Conservation (phyloP, 2,329 filamentous ascomycete genomes). For the Fusarium coffeatum region DNA sequence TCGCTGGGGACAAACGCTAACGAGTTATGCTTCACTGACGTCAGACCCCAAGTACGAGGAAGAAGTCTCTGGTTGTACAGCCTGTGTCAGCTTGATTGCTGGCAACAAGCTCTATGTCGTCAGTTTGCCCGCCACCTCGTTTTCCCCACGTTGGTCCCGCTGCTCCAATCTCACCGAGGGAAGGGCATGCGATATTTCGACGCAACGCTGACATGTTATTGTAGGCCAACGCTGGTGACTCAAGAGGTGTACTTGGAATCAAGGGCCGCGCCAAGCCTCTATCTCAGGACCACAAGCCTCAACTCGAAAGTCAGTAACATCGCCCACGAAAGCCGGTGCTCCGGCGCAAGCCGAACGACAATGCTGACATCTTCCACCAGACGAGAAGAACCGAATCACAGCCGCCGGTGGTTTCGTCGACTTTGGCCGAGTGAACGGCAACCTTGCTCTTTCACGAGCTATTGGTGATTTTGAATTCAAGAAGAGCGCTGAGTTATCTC, state of each 20-base stretch:
- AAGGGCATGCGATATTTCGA: constrained; percentile 27
- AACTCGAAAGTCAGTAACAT: constrained; percentile 85
- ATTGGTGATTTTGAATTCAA: constrained; percentile 99
- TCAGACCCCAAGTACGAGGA: constrained; percentile 96
- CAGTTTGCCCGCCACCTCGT: constrained; percentile 58
- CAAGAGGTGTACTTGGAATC: constrained; percentile 91
- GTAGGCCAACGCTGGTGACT: constrained; percentile 97
- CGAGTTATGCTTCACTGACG: constrained; percentile 14
- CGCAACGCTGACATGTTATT: constrained; percentile 30
- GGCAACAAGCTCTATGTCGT: constrained; percentile 95
- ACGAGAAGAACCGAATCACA: constrained; percentile 94
- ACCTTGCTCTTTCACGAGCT: constrained; percentile 93
- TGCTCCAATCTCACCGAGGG: constrained; percentile 28
- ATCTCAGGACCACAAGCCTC: constrained; percentile 99
- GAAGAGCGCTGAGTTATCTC: constrained; percentile 95
- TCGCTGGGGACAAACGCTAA: constrained; percentile 25
- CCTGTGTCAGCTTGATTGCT: constrained; percentile 89
- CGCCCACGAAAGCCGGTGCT: not conserved
- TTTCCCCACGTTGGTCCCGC: constrained; percentile 26
- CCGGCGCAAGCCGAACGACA: constrained; percentile 30
- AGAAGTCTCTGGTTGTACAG: constrained; percentile 97
- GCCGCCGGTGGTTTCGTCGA: constrained; percentile 98
- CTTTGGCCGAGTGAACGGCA: constrained; percentile 98
- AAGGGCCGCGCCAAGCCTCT: constrained; percentile 97
- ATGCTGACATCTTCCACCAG: constrained; percentile 58